These are phyloP conservation scores for Coccinonectria pachysandricola DNA, from an alignment of 2,329 filamentous ascomycete genomes.

Conservation along the genomic window DNA sequence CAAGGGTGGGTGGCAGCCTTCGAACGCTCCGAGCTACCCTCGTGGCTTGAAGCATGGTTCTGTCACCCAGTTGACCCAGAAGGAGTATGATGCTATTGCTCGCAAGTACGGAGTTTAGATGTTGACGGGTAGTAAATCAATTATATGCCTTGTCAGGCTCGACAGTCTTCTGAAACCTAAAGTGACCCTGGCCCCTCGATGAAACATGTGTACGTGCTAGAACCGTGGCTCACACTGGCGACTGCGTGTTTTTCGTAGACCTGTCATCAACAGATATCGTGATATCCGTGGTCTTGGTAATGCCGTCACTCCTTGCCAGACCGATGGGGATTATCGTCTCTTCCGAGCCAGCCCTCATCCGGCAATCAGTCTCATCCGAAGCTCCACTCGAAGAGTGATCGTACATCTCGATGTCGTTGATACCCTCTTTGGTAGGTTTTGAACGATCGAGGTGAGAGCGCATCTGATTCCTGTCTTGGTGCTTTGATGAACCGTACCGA, in stretches of 20 bases:
- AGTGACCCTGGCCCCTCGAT: too few species aligned
- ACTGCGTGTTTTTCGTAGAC: too few species aligned
- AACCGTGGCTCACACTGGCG: too few species aligned
- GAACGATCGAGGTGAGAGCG: conserved; percentile 11
- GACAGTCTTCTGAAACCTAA: too few species aligned
- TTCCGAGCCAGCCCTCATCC: conserved; percentile 15
- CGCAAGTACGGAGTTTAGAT: too few species aligned
- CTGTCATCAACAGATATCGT: too few species aligned
- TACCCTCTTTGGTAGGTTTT: conserved; percentile 21
- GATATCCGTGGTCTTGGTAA: conserved; percentile 21
- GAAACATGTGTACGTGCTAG: too few species aligned
- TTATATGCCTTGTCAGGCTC: too few species aligned
- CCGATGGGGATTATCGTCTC: conserved; percentile 1
- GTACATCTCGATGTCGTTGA: conserved; percentile 16
- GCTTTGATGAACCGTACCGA: conserved; percentile 16
- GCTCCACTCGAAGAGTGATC: conserved; percentile 14
- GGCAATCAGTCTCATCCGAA: conserved; percentile 12
- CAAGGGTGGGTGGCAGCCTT: conserved; percentile 26
- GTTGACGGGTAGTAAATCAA: too few species aligned
- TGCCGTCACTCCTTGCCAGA: conserved; percentile 11
- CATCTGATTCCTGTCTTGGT: conserved; percentile 17
- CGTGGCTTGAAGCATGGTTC: conserved; percentile 34
- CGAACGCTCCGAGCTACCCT: conserved; percentile 27
- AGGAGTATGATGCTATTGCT: conserved; percentile 26
- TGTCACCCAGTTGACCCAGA: conserved; percentile 30